phyloP scores from a whole-genome alignment of 345 rosid species.

The Gossypium longicalyx region DNA sequence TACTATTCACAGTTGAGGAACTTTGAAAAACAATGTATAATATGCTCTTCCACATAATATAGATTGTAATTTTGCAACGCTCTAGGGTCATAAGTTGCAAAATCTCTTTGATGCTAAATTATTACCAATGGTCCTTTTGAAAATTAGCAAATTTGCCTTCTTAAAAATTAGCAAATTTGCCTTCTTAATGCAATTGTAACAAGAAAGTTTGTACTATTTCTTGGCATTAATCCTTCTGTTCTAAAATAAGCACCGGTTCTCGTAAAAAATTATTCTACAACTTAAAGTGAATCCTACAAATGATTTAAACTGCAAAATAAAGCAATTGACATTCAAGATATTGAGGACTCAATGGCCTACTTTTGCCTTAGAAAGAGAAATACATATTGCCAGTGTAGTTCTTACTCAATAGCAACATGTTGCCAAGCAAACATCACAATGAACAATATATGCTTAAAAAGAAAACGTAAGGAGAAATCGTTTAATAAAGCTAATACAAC shows the following conservation, averaged over 20 bases:
- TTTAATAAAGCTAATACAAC: background rate
- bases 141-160: background rate
- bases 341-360: background rate
- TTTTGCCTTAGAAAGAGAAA: background rate
- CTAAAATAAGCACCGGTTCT: background rate
- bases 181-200: background rate
- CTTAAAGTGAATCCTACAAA: background rate
- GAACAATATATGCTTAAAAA: conserved; percentile 7
- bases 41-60: background rate
- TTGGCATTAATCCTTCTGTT: background rate
- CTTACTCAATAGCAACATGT: conserved; percentile 14
- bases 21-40: background rate
- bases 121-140: background rate
- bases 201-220: background rate
- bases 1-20: background rate
- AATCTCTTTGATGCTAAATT: background rate
- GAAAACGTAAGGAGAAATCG: background rate
- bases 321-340: background rate
- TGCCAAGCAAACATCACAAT: conserved; percentile 10
- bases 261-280: background rate
- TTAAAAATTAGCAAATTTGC: background rate
- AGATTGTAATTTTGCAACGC: conserved; percentile 1
- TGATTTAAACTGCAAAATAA: conserved; percentile 1
- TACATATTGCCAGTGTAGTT: conserved; percentile 10
- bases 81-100: background rate